A percentile compares a stretch with the other conserved stretches of the same genome.
Conservation (phyloP, 2,329 filamentous ascomycete species). For the Aspergillus vadensis region DNA sequence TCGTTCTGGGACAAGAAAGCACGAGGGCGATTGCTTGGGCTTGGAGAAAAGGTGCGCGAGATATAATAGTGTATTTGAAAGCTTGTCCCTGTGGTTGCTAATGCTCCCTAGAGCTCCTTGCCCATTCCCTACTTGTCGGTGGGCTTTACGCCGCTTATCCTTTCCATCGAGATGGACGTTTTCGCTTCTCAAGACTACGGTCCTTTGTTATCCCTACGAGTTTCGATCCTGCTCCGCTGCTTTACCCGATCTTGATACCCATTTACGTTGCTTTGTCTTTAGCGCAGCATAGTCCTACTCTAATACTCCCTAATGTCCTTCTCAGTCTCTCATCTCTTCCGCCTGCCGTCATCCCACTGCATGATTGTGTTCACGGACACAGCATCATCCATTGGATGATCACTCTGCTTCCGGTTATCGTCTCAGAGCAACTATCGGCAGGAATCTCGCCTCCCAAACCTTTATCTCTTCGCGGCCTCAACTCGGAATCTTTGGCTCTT, state of each 20-base stretch:
- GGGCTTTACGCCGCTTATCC: conserved; percentile 56
- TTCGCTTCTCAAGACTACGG: conserved; percentile 37
- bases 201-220: conserved; percentile 67
- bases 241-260: conserved; percentile 80
- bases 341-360: conserved; percentile 68
- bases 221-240: conserved; percentile 90
- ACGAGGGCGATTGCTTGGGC: conserved; percentile 34
- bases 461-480: conserved; percentile 41
- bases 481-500: conserved; percentile 62
- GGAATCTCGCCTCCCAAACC: conserved; percentile 38
- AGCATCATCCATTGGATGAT: conserved; percentile 77
- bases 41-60: conserved; percentile 43
- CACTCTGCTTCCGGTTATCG: conserved; percentile 68
- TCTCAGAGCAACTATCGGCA: conserved; percentile 47
- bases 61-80: not conserved
- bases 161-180: conserved; percentile 38
- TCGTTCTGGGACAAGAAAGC: conserved; percentile 41
- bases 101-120: conserved; percentile 35
- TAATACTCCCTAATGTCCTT: conserved; percentile 77
- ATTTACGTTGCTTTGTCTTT: conserved; percentile 76
- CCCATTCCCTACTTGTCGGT: conserved; percentile 34
- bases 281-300: conserved; percentile 60
- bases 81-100: conserved; percentile 10
- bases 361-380: conserved; percentile 58
- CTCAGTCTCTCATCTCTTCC: conserved; percentile 78